These are phyloP conservation scores for Agarophyton chilense DNA, from an alignment of 23 red algal species.

Conservation along the genomic window DNA sequence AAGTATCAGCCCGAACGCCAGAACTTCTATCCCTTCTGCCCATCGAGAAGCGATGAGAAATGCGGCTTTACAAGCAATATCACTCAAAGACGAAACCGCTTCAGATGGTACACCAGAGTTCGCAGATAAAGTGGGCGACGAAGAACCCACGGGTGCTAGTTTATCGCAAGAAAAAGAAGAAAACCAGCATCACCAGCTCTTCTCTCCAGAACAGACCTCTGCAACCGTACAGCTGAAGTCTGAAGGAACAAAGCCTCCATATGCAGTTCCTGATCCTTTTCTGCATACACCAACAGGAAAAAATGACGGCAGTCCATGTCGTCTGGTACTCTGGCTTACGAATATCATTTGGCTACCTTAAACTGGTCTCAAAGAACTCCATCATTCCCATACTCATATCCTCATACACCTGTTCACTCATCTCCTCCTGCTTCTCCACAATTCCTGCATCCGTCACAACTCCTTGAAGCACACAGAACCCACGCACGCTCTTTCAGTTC, in stretches of 20 bases:
- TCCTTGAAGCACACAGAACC: neutral
- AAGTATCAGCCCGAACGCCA: constrained; percentile 11
- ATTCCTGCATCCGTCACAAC: neutral
- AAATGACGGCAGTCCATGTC: neutral
- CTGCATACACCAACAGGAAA: neutral
- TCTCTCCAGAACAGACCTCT: neutral
- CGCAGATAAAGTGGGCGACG: neutral
- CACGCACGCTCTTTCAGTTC: neutral
- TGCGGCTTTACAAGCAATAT: neutral
- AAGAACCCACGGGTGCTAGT: neutral
- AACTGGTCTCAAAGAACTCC: neutral
- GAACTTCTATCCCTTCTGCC: constrained; percentile 15
- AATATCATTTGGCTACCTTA: neutral
- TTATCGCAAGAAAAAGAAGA: neutral
- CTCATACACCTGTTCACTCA: neutral
- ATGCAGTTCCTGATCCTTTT: neutral
- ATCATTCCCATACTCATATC: neutral
- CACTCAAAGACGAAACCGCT: neutral
- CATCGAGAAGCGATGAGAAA: constrained; percentile 1
- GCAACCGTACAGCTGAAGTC: neutral
- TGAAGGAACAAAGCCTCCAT: neutral
- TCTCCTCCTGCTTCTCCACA: neutral
- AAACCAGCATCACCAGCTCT: neutral
- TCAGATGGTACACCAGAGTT: neutral
- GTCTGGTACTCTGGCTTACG: neutral